Evolutionary conservation across 805 yeast species (phyloP).

Genomic region (Suhomyces prunicola): DNA sequence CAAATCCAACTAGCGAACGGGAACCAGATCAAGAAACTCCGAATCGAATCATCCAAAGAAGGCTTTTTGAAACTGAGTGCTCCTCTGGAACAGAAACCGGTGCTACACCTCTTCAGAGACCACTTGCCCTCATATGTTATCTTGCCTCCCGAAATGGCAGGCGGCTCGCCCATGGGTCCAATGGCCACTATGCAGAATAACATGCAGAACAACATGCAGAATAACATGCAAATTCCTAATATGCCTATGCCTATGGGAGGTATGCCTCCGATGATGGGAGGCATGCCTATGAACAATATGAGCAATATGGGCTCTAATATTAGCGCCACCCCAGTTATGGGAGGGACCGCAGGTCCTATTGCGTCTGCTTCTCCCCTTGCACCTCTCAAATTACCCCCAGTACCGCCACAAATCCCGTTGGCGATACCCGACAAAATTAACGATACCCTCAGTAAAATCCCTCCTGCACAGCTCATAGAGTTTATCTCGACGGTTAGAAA

Average conservation of each 20-base stretch:
- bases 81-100: conserved; percentile 38
- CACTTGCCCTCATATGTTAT: conserved; percentile 55
- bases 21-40: conserved; percentile 38
- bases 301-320: not conserved
- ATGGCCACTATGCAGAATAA: not conserved
- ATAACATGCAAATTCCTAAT: not conserved
- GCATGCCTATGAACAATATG: not conserved
- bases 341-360: not conserved
- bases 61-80: conserved; percentile 41
- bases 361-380: not conserved
- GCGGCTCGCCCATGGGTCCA: not conserved
- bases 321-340: not conserved
- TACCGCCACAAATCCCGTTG: conserved; percentile 43
- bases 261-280: not conserved
- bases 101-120: conserved; percentile 43
- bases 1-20: conserved; percentile 40
- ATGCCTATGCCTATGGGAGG: not conserved
- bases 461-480: conserved; percentile 70
- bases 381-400: conserved; percentile 40
- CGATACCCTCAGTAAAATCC: conserved; percentile 57
- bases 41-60: conserved; percentile 62
- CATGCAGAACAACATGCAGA: conserved; percentile 1
- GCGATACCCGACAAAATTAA: conserved; percentile 56
- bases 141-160: conserved; percentile 48
- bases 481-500: conserved; percentile 63